These are phyloP conservation scores for Ampelocalamus luodianensis DNA, from an alignment of 176 grass and related monocot species.

Conservation along the genomic window DNA sequence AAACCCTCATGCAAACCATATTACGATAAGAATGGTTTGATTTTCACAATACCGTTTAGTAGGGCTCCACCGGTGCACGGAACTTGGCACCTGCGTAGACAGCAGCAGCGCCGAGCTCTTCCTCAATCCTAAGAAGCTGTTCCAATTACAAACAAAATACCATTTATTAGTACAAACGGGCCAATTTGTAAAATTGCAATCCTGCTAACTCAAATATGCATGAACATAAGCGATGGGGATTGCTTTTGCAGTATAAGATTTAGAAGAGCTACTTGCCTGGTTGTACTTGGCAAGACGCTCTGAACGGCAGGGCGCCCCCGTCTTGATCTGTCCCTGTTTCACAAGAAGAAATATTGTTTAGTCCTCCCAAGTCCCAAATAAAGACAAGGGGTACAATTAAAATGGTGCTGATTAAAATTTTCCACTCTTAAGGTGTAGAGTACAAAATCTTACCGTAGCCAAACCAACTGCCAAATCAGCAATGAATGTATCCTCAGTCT, in stretches of 20 bases:
- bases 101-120: slow-evolving; percentile 75
- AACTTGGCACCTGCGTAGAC: slow-evolving; percentile 85
- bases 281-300: slow-evolving; percentile 98
- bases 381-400: neutral
- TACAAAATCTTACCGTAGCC: slow-evolving; percentile 58
- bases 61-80: slow-evolving; percentile 71
- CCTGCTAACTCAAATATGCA: neutral
- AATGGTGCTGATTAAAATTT: neutral
- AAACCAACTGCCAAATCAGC: slow-evolving; percentile 87
- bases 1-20: neutral
- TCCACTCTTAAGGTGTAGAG: neutral
- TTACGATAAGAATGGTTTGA: neutral
- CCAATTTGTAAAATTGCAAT: too few relatives aligned
- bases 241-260: neutral
- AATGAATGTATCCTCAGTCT: slow-evolving; percentile 91
- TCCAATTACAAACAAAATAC: neutral
- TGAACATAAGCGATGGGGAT: neutral
- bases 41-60: slow-evolving; percentile 43
- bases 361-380: neutral
- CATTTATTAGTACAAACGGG: neutral
- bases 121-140: slow-evolving; percentile 92
- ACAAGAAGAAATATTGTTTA: neutral
- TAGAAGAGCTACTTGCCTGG: slow-evolving; percentile 53
- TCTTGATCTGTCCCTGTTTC: slow-evolving; percentile 93
- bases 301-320: slow-evolving; percentile 90